Base-by-base conservation (phyloP, 1,284 basidiomycete species). In the Fomitopsis pinicola region DNA sequence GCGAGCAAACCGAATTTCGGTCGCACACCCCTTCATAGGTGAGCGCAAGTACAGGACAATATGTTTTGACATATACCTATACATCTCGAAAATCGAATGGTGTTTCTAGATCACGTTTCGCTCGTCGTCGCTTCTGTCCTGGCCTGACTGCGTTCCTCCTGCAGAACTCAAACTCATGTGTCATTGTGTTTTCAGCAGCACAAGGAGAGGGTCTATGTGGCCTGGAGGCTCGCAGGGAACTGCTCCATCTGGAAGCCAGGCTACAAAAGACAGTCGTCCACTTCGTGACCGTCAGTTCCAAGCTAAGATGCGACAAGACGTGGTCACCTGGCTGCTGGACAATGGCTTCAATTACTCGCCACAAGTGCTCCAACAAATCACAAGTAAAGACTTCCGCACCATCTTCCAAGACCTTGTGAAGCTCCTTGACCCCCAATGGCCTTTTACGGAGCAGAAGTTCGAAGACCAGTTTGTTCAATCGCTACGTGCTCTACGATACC, bases 391-490 rank as follows among this genome's bases (percentile, higher is more conserved):
- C 63, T 95, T 92, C 68, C 86, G 92, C 52, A 77, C 81, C 0
- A 89, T 96, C 42, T 93, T 95, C 69, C 84, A 89, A 55, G 87
- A 87, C 66, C 79, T 97, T 14, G 79, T 93, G n/a, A 75, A 79
- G n/a, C 79, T 82, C 9, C 73, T 95, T 7, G 92, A 95, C 68
- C 86, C 89, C 1, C 78, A 77, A 58, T 87, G 87, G 72, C 78
- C 81, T 3, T 80, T 89, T 58, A 80, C 78, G 56, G 80, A 79
- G 62, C 77, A 75, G 62, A 85, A 84, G 50, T 88, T 93, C 63
- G 94, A 95, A 66, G 92, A 95, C 50, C 91, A 95, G 65, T 89
- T 92, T 68, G 79, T 91, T 14, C 81, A 82, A 8, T 80, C 91
- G 15, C 72, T 97, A 59, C 89, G 85, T 69, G 85, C 88, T 8